phyloP scores from a whole-genome alignment of 345 rosid genomes.

The Eucalyptus polyanthemos region DNA sequence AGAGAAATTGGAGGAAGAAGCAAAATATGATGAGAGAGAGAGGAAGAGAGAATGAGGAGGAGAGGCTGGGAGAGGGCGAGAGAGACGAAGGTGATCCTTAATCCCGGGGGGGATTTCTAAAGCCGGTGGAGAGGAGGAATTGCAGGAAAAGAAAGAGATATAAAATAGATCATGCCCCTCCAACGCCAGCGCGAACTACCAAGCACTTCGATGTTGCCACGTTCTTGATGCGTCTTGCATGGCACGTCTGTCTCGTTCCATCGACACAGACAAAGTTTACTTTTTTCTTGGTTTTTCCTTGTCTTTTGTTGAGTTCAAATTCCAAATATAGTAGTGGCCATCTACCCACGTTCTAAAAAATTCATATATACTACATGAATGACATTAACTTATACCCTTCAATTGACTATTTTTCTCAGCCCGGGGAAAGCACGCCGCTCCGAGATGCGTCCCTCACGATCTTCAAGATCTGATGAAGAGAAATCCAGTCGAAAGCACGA shows the following conservation, averaged over 20 bases:
- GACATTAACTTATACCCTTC: not conserved
- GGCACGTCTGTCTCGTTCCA: not conserved
- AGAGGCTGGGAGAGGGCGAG: slow-evolving; percentile 13
- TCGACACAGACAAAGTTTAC: not conserved
- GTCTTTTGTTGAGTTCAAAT: not conserved
- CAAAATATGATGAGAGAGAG: not conserved
- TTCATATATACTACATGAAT: not conserved
- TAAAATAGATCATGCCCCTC: not conserved
- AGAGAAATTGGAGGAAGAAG: not conserved
- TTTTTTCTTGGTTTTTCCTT: not conserved
- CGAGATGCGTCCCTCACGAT: not conserved
- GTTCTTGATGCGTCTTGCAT: not conserved
- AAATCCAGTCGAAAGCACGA: not conserved
- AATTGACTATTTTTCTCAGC: not conserved
- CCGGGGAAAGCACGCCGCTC: not conserved
- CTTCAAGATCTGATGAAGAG: not conserved
- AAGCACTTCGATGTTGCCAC: not conserved
- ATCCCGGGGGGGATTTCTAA: slow-evolving; percentile 15
- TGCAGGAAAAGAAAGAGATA: slow-evolving; percentile 14
- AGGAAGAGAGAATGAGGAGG: slow-evolving; percentile 9
- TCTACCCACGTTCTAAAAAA: not conserved
- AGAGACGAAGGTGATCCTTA: slow-evolving; percentile 31
- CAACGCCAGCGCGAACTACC: not conserved
- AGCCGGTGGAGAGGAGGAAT: slow-evolving; percentile 16
- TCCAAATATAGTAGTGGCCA: not conserved